phyloP scores from a whole-genome alignment of 768 basidiomycete genomes.

The Leucocoprinus birnbaumii region DNA sequence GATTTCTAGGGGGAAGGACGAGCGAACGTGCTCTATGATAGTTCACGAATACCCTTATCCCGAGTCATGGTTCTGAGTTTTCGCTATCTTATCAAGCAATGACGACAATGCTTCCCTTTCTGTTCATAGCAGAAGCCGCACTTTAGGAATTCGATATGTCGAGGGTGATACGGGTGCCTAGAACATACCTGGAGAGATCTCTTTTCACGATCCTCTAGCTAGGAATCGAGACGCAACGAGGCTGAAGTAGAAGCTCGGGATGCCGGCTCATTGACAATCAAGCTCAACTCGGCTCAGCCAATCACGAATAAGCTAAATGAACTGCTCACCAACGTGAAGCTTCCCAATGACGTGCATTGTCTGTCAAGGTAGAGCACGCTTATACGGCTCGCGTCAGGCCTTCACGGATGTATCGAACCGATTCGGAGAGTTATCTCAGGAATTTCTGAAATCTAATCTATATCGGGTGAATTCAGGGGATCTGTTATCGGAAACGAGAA shows the following conservation, averaged over 20 bases:
- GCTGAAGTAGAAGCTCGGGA: neutral
- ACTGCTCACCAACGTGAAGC: neutral
- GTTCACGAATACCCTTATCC: no score
- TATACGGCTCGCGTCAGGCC: neutral
- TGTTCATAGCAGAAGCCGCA: no score
- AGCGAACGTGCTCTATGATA: no score
- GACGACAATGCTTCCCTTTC: no score
- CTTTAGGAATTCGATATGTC: neutral
- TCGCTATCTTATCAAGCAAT: no score
- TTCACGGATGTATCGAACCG: neutral
- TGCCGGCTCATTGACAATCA: neutral
- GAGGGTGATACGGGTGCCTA: no score
- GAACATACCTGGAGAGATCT: neutral
- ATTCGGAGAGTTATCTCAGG: neutral
- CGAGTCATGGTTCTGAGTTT: no score
- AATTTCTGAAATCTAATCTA: neutral
- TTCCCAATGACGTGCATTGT: constrained; percentile 1
- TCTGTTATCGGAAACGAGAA: neutral
- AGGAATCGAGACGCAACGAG: neutral
- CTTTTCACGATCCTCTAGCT: neutral
- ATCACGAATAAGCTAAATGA: neutral
- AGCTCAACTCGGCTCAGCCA: neutral
- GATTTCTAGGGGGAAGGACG: no score
- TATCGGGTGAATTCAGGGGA: neutral
- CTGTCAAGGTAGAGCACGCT: neutral